Percentiles rank a stretch among this genome's conserved stretches.
These are phyloP conservation scores for Astragalus glycyphyllos DNA, from an alignment of 306 rosid species.

Conservation along the genomic window DNA sequence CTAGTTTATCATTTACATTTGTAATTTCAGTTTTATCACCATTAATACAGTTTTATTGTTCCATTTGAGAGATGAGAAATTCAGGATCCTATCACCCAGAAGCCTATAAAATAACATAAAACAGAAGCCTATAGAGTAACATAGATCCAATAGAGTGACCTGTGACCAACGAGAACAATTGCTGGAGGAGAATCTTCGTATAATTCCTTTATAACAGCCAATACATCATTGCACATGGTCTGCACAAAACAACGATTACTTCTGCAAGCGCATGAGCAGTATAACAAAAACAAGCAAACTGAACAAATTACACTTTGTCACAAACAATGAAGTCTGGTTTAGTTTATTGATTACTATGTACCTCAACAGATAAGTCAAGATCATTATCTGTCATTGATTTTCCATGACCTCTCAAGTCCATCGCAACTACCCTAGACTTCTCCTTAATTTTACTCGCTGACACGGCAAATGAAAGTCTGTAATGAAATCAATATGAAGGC, in stretches of 20 bases:
- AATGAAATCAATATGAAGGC: slow-evolving; percentile 27
- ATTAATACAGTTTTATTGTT: too few species aligned
- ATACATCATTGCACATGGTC: slow-evolving; percentile 93
- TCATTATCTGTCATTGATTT: slow-evolving; percentile 80
- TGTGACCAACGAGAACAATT: slow-evolving; percentile 83
- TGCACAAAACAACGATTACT: slow-evolving; percentile 51
- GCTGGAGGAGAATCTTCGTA: slow-evolving; percentile 87
- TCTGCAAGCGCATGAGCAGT: slow-evolving; percentile 37
- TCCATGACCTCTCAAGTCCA: slow-evolving; percentile 99
- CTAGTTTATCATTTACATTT: too few species aligned
- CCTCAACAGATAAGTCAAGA: slow-evolving; percentile 84
- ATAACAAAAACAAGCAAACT: slow-evolving; percentile 19
- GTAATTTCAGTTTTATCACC: too few species aligned
- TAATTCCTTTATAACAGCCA: slow-evolving; percentile 75
- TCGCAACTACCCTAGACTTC: slow-evolving; percentile 82
- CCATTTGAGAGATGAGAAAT: too few species aligned
- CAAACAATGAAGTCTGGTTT: slow-evolving; percentile 1
- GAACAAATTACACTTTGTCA: slow-evolving; percentile 3
- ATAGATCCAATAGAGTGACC: slow-evolving; percentile 55
- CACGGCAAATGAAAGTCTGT: slow-evolving; percentile 91
- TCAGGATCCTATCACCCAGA: too few species aligned
- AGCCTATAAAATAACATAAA: slow-evolving; percentile 22
- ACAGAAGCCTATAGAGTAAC: slow-evolving; percentile 4
- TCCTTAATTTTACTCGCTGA: slow-evolving; percentile 77
- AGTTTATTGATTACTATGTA: slow-evolving; percentile 39